Evolutionary conservation across 345 rosid genomes (phyloP), one percentile per base, ranked within the genome.

Genomic region (Kernera saxatilis): DNA sequence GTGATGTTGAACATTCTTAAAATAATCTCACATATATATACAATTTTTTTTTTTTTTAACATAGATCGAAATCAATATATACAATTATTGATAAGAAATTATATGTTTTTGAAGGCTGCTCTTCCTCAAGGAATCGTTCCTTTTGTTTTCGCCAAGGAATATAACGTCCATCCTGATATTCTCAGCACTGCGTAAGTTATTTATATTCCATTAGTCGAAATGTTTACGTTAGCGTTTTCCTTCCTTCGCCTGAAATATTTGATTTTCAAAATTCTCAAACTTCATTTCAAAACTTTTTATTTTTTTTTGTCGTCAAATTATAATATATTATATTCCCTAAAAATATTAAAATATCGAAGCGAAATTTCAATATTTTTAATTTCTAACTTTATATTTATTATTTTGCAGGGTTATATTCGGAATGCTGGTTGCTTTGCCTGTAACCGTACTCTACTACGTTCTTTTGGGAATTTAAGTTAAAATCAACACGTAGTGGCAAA

Each of bases 111-210:
- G 22, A 72, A 89, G 96, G 96, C 92, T 19, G 85, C 92, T 69
- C 96, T 89, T 55, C 87, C 96, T 17, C 87, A 81, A 65, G 90
- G 84, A 17, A 74, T 89, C 29, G 85, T 85, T 33, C 92, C 92
- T 13, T 89, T 87, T 45, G 88, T 89, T 9, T 89, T 87, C 69
- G 96, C 92, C 14, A 84, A 82, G 62, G 85, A 89, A 69, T 87
- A 87, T 53, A 83, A 81, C 39, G 85, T 89, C 50, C 90, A 89
- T 66, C 81, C 96, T 11, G 88, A 84, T 63, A 82, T 87, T 50
- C 84, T 87, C 58, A 85, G 96, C 72, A 85, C 92, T 30, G 87
- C 83, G 90, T 89, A 83, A 83, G 87, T 81, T 39, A 2, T n/a
- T 21, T 48, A 19, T 6, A 58, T 13, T 37, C 14, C 64, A 37